Evolutionary conservation across 176 grass and related monocot genomes (phyloP).

Genomic region (Eragrostis nindensis): DNA sequence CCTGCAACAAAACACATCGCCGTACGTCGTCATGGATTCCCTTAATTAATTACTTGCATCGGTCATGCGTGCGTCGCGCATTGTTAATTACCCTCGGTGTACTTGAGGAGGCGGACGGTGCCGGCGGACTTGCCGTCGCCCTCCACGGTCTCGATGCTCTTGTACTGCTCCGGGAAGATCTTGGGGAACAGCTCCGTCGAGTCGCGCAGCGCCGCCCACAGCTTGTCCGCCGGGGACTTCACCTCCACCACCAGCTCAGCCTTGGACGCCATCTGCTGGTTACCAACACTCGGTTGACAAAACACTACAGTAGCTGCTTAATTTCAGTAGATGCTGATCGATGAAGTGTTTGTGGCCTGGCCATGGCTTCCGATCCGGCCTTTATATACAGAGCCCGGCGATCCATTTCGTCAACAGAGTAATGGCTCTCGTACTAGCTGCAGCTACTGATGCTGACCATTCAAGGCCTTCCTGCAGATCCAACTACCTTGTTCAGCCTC

Average conservation of each 20-base stretch:
- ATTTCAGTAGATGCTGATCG: not conserved
- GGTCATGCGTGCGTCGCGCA: too few species aligned
- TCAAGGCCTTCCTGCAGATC: conserved; percentile 42
- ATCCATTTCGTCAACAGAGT: not conserved
- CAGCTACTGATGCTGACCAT: conserved; percentile 44
- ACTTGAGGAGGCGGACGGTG: conserved; percentile 84
- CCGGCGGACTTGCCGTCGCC: conserved; percentile 83
- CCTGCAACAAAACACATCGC: conserved; percentile 32
- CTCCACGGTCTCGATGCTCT: conserved; percentile 85
- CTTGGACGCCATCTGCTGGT: conserved; percentile 50
- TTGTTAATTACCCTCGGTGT: conserved; percentile 52
- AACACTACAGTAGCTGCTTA: not conserved
- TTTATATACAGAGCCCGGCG: conserved; percentile 19
- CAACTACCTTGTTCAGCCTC: conserved; percentile 43
- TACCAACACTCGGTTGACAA: not conserved
- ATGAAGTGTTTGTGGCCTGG: conserved; percentile 7
- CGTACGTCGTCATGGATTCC: not conserved
- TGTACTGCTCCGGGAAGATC: conserved; percentile 89
- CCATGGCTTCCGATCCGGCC: conserved; percentile 4
- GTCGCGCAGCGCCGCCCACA: conserved; percentile 70
- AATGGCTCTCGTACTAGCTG: not conserved
- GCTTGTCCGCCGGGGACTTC: conserved; percentile 73
- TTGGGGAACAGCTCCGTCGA: conserved; percentile 87
- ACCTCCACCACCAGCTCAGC: conserved; percentile 63
- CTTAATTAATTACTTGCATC: too few species aligned